Percentiles rank a stretch among this genome's conserved stretches.
Conservation (phyloP, 495 filamentous ascomycete species). For the Lasiosphaeria hispida region DNA sequence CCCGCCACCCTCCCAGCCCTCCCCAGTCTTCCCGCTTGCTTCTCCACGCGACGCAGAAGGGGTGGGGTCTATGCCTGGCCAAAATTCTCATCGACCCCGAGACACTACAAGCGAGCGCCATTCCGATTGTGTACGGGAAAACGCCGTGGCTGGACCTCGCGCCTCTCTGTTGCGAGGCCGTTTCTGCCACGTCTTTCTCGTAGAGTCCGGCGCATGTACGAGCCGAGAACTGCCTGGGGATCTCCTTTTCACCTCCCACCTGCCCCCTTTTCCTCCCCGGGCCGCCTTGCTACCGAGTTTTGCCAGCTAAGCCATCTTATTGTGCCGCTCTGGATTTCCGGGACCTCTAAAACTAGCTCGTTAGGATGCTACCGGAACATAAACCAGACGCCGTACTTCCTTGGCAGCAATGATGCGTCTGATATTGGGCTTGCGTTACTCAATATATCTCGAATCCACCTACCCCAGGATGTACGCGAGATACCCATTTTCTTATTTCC, state of each 20-base stretch:
- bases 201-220: too few relatives aligned
- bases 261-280: too few relatives aligned
- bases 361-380: conserved; percentile 10
- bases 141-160: too few relatives aligned
- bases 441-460: conserved; percentile 11
- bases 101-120: too few relatives aligned
- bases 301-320: neutral
- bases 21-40: neutral
- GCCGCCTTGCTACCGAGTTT: too few relatives aligned
- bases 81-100: too few relatives aligned
- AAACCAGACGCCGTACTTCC: neutral
- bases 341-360: neutral
- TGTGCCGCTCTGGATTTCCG: neutral
- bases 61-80: neutral
- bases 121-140: too few relatives aligned
- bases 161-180: too few relatives aligned
- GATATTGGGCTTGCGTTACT: conserved; percentile 25
- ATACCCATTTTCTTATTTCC: conserved; percentile 1
- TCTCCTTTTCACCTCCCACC: neutral
- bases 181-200: too few relatives aligned
- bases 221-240: neutral
- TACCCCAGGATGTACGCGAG: neutral
- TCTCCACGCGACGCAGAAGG: neutral
- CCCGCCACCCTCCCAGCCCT: neutral
- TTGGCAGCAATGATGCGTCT: neutral